Base-by-base conservation (phyloP, 2,329 filamentous ascomycete genomes). In the Ramularia endophylla region DNA sequence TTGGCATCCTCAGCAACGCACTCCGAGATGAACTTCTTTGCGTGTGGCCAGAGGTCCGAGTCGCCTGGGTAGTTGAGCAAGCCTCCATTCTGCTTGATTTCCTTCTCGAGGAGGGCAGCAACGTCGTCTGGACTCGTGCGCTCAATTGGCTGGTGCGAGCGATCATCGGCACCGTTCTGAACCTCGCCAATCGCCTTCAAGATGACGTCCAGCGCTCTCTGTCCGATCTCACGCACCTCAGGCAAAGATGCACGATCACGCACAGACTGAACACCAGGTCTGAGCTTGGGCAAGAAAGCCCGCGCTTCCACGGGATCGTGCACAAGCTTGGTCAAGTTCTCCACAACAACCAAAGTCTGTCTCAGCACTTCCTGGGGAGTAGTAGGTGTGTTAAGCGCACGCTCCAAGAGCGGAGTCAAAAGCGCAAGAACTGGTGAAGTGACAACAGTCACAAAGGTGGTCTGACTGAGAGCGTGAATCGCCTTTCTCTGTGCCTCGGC, bases 301-400 rank as follows among this genome's bases (percentile, higher is more conserved):
- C 92, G 79, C 25, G 92, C 92, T 71, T 98, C 92, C 46, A 95
- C 80, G 11, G 92, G 92, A 63, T 87, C 89, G 66, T 98, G 92
- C 19, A 98, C 92, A 22, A 98, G 80, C 72, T 95, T 97, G 47
- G 92, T 98, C 71, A 98, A 73, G 70, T 98, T 98, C 71, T 98
- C 92, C 15, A 92, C 85, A 38, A 98, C 94, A 40, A 98, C 88
- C 20, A 94, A 88, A 2, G 92, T 95, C 69, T 95, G 90, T 47
- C 92, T 84, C 41, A 95, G 75, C 16, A 97, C 89, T 69, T 98
- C 92, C 65, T 98, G 92, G 3, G 86, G 77, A 4, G 92, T 98
- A 12, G 79, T 79, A 7, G 90, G 92, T 47, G 83, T 90, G 72
- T 95, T 95, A 47, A 98, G 77, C 13, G 89, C 87, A 55, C 92